A percentile compares a stretch with the other conserved stretches of the same genome.
Evolutionary conservation across 495 filamentous ascomycete species (phyloP).

Genomic region (Stereocaulon alpinum): DNA sequence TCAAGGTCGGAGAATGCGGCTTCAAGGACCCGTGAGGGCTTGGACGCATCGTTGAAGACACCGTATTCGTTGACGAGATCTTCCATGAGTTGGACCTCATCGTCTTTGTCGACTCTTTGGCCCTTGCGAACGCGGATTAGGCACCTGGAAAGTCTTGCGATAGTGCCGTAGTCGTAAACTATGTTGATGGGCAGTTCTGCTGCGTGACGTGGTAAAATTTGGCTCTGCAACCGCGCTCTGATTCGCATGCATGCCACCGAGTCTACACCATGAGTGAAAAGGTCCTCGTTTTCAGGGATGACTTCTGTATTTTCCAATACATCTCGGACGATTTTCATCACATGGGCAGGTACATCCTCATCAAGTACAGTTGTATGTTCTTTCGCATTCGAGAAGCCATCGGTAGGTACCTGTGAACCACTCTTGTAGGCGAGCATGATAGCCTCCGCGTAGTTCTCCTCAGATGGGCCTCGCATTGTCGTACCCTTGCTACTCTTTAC

Average conservation of each 20-base stretch:
- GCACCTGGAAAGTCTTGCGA: slow-evolving; percentile 29
- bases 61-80: slow-evolving; percentile 31
- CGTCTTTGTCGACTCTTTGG: slow-evolving; percentile 14
- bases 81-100: slow-evolving; percentile 28
- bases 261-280: slow-evolving; percentile 39
- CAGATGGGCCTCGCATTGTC: slow-evolving; percentile 33
- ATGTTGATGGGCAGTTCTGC: slow-evolving; percentile 27
- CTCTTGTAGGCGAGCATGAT: slow-evolving; percentile 35
- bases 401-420: neutral
- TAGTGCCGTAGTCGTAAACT: slow-evolving; percentile 41
- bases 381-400: neutral
- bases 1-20: neutral
- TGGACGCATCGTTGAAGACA: slow-evolving; percentile 15
- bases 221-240: slow-evolving; percentile 25
- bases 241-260: slow-evolving; percentile 37
- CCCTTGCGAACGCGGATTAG: slow-evolving; percentile 26
- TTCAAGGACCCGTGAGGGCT: neutral
- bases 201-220: neutral
- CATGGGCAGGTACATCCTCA: slow-evolving; percentile 22
- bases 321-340: slow-evolving; percentile 24
- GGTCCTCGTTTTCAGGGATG: slow-evolving; percentile 31
- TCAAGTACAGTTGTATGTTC: slow-evolving; percentile 15
- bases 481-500: slow-evolving; percentile 48
- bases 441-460: slow-evolving; percentile 29
- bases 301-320: slow-evolving; percentile 22